phyloP scores from a whole-genome alignment of 345 rosid genomes.

The Cardiospermum halicacabum region DNA sequence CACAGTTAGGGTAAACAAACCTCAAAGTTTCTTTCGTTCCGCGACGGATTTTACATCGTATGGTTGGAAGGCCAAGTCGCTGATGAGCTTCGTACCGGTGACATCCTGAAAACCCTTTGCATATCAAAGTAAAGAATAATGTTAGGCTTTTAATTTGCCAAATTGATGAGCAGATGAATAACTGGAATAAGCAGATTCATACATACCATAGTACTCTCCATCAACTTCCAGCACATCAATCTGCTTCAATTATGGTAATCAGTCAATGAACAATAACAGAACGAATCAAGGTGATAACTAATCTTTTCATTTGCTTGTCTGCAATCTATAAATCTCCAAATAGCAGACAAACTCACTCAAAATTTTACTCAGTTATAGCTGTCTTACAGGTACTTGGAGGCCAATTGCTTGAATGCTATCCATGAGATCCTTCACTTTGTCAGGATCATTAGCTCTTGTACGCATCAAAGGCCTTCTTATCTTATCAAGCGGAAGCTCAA shows the following conservation, averaged over 20 bases:
- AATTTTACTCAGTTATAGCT: not conserved
- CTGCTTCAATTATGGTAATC: conserved; percentile 35
- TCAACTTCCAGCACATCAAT: conserved; percentile 96
- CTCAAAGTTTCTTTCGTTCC: conserved; percentile 89
- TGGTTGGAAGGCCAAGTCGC: conserved; percentile 77
- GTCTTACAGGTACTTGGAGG: conserved; percentile 80
- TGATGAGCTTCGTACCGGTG: conserved; percentile 91
- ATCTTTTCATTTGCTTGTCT: not conserved
- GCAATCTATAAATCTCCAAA: not conserved
- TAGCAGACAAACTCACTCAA: not conserved
- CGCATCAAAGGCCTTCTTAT: conserved; percentile 81
- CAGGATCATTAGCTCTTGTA: conserved; percentile 78
- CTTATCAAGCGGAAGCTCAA: conserved; percentile 71
- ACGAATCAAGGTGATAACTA: not conserved
- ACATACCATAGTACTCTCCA: conserved; percentile 73
- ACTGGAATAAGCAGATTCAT: not conserved
- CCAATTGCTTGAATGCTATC: conserved; percentile 74
- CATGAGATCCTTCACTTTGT: conserved; percentile 81
- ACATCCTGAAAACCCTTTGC: conserved; percentile 85
- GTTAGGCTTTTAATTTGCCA: not conserved
- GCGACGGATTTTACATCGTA: conserved; percentile 82
- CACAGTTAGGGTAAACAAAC: conserved; percentile 17
- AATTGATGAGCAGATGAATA: not conserved
- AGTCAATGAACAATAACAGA: not conserved
- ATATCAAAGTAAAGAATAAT: not conserved